These are phyloP conservation scores for Stromatinia cepivora DNA, from an alignment of 2,329 filamentous ascomycete genomes.

Conservation along the genomic window DNA sequence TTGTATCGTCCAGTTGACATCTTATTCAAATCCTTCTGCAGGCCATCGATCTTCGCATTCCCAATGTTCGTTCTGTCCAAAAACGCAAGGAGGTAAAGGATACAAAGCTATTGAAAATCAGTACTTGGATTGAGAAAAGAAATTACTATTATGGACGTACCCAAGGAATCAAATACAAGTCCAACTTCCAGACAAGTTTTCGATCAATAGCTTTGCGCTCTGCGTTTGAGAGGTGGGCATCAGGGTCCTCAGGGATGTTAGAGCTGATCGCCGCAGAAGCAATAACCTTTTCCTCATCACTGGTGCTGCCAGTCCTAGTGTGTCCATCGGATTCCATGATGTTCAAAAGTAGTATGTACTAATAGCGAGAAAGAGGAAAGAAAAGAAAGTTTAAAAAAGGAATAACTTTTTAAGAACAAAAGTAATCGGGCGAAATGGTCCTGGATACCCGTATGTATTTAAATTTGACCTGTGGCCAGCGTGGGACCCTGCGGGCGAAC, in stretches of 20 bases:
- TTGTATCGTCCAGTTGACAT: constrained; percentile 71
- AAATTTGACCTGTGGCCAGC: neutral
- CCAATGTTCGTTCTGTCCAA: constrained; percentile 79
- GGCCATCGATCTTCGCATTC: constrained; percentile 63
- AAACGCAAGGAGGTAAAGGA: constrained; percentile 74
- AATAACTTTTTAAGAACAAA: neutral
- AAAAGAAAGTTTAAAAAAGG: neutral
- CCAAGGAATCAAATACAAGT: constrained; percentile 62
- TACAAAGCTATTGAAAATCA: constrained; percentile 54
- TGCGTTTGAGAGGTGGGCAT: constrained; percentile 63
- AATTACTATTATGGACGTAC: constrained; percentile 30
- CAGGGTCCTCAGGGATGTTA: constrained; percentile 50
- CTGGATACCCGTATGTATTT: neutral
- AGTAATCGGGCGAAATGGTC: neutral
- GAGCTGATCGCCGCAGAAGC: neutral
- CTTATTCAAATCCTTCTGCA: constrained; percentile 58
- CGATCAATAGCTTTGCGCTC: constrained; percentile 62
- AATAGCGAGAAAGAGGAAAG: neutral
- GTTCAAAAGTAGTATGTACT: neutral
- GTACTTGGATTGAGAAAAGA: neutral
- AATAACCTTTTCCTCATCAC: constrained; percentile 22
- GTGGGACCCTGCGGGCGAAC: constrained; percentile 1
- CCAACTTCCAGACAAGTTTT: constrained; percentile 61
- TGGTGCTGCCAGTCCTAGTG: constrained; percentile 10
- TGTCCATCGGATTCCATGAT: constrained; percentile 19